These are phyloP conservation scores for Mentha longifolia DNA, from an alignment of 257 asterid genomes.

Conservation along the genomic window DNA sequence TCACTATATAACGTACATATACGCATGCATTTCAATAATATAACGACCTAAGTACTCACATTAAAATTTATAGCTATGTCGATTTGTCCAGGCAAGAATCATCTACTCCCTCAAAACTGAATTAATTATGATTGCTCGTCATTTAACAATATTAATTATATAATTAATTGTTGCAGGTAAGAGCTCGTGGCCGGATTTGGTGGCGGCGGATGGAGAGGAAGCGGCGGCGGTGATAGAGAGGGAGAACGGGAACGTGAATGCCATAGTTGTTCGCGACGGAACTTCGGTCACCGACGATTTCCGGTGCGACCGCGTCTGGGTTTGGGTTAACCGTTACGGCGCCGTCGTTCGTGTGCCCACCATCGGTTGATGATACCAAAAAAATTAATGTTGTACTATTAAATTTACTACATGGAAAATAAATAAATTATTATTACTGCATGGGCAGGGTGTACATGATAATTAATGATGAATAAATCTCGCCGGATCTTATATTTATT, in stretches of 20 bases:
- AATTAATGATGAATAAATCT: too few relatives aligned
- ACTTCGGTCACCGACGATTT: constrained; percentile 41
- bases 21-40: not conserved
- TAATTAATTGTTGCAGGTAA: constrained; percentile 28
- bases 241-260: constrained; percentile 38
- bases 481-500: too few relatives aligned
- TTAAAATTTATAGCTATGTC: not conserved
- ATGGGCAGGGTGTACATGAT: too few relatives aligned
- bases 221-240: constrained; percentile 40
- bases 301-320: constrained; percentile 56
- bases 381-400: too few relatives aligned
- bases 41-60: not conserved
- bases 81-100: constrained; percentile 6
- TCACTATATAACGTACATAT: not conserved
- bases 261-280: constrained; percentile 46
- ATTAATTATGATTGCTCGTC: too few relatives aligned
- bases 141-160: too few relatives aligned
- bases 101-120: not conserved
- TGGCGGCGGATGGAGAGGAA: constrained; percentile 24
- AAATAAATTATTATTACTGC: too few relatives aligned
- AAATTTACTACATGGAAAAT: too few relatives aligned
- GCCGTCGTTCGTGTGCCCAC: constrained; percentile 38
- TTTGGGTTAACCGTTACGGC: constrained; percentile 37
- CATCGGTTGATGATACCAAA: constrained; percentile 10
- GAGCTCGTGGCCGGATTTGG: constrained; percentile 48